phyloP scores from a whole-genome alignment of 2,329 filamentous ascomycete genomes.

The Phialocephala subalpina region DNA sequence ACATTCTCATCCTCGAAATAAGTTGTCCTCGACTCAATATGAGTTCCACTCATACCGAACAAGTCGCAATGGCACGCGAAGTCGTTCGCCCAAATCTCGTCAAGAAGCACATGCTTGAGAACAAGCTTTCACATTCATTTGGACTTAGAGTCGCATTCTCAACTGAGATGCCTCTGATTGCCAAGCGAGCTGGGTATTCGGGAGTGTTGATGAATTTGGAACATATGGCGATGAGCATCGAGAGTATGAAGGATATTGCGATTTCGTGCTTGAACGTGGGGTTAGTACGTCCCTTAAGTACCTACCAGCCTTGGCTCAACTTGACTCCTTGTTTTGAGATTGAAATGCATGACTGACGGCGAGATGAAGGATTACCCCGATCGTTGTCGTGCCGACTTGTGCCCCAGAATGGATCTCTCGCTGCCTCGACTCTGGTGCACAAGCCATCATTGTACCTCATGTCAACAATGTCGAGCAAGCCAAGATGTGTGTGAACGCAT shows the following conservation, averaged over 20 bases:
- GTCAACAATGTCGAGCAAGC: slow-evolving; percentile 11
- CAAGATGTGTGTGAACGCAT: slow-evolving; percentile 9
- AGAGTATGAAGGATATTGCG: slow-evolving; percentile 13
- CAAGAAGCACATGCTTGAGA: slow-evolving; percentile 8
- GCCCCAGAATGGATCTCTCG: slow-evolving; percentile 4
- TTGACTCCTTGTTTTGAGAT: background rate
- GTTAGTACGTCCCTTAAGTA: background rate
- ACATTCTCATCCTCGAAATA: background rate
- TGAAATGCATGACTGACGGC: background rate
- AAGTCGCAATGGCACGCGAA: slow-evolving; percentile 13
- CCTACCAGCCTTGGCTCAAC: background rate
- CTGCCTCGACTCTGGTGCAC: slow-evolving; percentile 6
- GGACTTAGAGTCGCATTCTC: slow-evolving; percentile 11
- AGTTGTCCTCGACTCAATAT: background rate
- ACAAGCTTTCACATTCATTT: slow-evolving; percentile 10
- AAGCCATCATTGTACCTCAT: slow-evolving; percentile 8
- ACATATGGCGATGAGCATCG: slow-evolving; percentile 14
- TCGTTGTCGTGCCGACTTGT: slow-evolving; percentile 5
- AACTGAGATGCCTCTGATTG: slow-evolving; percentile 9
- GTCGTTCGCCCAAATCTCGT: slow-evolving; percentile 9
- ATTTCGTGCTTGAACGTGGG: slow-evolving; percentile 12
- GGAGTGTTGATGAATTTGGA: slow-evolving; percentile 11
- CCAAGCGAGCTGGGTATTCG: slow-evolving; percentile 6
- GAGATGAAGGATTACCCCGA: background rate
- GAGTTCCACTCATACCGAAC: background rate